Conservation (phyloP, 345 rosid genomes). For the Cardiospermum halicacabum region DNA sequence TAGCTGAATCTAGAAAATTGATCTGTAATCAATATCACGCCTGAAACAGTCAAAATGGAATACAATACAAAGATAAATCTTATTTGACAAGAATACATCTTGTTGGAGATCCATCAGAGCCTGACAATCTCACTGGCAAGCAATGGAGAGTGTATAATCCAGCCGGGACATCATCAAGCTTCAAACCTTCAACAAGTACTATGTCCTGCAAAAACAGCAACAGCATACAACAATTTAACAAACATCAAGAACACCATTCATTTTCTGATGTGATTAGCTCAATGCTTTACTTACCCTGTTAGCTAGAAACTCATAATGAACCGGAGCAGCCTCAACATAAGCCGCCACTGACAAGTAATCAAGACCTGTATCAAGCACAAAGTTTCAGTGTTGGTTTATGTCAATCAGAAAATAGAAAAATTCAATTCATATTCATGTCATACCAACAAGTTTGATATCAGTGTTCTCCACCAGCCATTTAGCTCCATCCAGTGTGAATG, state of each 20-base stretch:
- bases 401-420: not conserved
- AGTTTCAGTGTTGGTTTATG: no score
- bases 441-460: constrained; percentile 78
- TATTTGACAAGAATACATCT: constrained; percentile 46
- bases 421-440: constrained; percentile 16
- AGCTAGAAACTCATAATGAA: constrained; percentile 43
- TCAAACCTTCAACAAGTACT: constrained; percentile 34
- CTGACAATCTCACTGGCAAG: constrained; percentile 34
- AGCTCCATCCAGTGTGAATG: constrained; percentile 73
- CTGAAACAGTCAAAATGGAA: no score
- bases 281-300: constrained; percentile 40
- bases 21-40: no score
- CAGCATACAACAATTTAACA: not conserved
- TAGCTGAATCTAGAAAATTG: no score
- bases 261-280: no score
- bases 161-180: constrained; percentile 29
- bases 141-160: constrained; percentile 36
- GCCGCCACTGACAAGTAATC: constrained; percentile 86
- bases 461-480: constrained; percentile 89
- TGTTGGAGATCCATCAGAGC: constrained; percentile 38
- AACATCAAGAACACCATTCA: no score
- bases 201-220: constrained; percentile 27
- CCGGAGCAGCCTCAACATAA: constrained; percentile 32
- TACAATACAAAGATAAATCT: not conserved
- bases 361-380: constrained; percentile 39